Evolutionary conservation across 805 yeast genomes (phyloP), one percentile per base, ranked within the genome.

Genomic region (Scheffersomyces stipitis): DNA sequence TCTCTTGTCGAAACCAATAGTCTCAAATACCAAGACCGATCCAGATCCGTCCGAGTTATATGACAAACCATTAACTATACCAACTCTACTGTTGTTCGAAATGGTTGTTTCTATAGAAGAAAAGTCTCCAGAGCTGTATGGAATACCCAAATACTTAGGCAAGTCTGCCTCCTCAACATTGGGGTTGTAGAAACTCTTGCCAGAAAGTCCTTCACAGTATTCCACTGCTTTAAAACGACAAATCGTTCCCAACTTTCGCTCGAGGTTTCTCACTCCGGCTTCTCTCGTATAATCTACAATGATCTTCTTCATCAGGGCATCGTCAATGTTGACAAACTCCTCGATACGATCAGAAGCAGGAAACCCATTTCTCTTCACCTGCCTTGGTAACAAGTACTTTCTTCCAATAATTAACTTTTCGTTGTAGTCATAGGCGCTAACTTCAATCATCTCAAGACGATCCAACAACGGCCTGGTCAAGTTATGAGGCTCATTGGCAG

Each of bases 41-140:
- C 96, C 96, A 4, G 84, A 79, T 1, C 96, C 96, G 49, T 83
- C 86, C 3, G 88, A 79, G 64, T 85, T 87, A 59, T 88, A 89
- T 2, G 96, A 86, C 41, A 89, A 66, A 0, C 96, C 97, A 55
- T 87, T 86, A 8, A 87, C 96, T 5, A 45, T 45, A 4, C 49
- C 49, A 5, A 87, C 75, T 2, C 96, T 96, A 43, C 74, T 70
- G 5, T 65, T 64, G 22, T 73, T 73, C 8, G 86, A 75, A 12
- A 38, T 32, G 8, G 49, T 45, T 10, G 42, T 38, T n/a, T 54
- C 64, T 18, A 55, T 53, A 5, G 47, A 45, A 22, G 55, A 52
- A n/a, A 61, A 44, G 28, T 66, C 73, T 22, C 59, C 56, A 10
- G 59, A 50, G 35, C 58, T 31, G 48, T 69, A 66, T 10, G 86